These are phyloP conservation scores for Benincasa hispida DNA, from an alignment of 306 rosid genomes.

Conservation along the genomic window DNA sequence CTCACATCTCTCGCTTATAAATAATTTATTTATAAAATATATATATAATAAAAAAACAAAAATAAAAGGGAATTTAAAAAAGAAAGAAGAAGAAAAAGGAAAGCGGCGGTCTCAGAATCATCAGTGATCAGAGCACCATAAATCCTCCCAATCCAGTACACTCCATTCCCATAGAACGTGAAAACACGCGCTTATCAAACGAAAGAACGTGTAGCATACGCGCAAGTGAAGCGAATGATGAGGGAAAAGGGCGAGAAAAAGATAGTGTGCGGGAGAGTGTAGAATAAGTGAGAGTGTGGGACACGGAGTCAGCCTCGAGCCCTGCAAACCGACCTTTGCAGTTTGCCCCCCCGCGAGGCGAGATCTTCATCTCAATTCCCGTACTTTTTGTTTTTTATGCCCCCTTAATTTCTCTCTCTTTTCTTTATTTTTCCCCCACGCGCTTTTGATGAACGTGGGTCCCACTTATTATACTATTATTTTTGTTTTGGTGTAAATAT, in stretches of 20 bases:
- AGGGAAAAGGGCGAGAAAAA: background rate
- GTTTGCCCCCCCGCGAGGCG: background rate
- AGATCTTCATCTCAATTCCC: conserved; percentile 5
- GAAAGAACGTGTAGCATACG: background rate
- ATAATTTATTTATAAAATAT: no score
- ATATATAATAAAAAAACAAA: background rate
- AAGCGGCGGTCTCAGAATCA: conserved; percentile 9
- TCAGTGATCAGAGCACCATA: background rate
- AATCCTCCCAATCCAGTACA: no score
- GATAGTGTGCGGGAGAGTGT: background rate
- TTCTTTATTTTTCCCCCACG: background rate
- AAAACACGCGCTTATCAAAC: background rate
- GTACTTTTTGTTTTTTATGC: background rate
- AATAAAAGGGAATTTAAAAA: background rate
- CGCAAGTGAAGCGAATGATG: no score
- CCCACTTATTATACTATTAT: background rate
- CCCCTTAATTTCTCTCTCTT: background rate
- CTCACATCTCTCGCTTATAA: background rate
- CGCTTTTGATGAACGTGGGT: background rate
- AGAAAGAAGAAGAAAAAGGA: background rate
- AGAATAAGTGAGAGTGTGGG: background rate
- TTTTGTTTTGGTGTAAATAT: no score
- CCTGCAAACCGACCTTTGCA: conserved; percentile 3
- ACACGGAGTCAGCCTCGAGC: conserved; percentile 3
- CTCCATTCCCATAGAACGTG: background rate